Conservation (phyloP, 2,329 filamentous ascomycete species). For the Ophiocordyceps camponoti-saundersi region DNA sequence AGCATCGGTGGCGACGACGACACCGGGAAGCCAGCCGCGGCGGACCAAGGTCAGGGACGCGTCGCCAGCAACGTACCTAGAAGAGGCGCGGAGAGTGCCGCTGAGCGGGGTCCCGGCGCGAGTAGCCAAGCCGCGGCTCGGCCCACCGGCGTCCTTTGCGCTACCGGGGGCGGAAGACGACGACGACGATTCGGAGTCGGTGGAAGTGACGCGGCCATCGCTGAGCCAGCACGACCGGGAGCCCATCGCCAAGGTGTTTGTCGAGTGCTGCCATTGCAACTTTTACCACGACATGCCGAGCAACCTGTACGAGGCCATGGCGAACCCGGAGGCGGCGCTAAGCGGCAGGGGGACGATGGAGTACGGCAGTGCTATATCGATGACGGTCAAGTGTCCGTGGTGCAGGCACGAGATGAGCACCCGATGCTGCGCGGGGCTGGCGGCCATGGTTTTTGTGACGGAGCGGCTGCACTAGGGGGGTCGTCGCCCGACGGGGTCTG, state of each 20-base stretch:
- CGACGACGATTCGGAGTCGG: neutral
- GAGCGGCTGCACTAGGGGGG: conserved; percentile 36
- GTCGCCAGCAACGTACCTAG: conserved; percentile 6
- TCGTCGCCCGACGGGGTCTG: too few relatives aligned
- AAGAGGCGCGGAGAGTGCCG: conserved; percentile 6
- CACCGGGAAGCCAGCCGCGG: neutral
- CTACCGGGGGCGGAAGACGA: conserved; percentile 1
- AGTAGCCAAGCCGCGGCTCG: conserved; percentile 4
- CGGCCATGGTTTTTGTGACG: conserved; percentile 47
- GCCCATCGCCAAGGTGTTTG: conserved; percentile 43
- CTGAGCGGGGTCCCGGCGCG: conserved; percentile 3
- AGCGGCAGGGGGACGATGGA: conserved; percentile 28
- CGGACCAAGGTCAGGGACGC: neutral
- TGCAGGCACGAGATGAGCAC: conserved; percentile 55
- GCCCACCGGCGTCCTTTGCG: conserved; percentile 7
- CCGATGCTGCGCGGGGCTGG: conserved; percentile 51
- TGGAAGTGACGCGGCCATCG: neutral
- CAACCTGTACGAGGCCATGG: conserved; percentile 47
- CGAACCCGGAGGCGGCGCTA: conserved; percentile 36
- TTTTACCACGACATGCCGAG: conserved; percentile 51
- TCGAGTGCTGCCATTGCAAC: conserved; percentile 46
- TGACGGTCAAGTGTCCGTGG: conserved; percentile 53
- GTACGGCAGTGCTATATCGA: conserved; percentile 38
- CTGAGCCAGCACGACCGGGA: conserved; percentile 11
- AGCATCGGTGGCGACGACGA: neutral